phyloP scores from a whole-genome alignment of 495 filamentous ascomycete species.

The Trichoderma gamsii region DNA sequence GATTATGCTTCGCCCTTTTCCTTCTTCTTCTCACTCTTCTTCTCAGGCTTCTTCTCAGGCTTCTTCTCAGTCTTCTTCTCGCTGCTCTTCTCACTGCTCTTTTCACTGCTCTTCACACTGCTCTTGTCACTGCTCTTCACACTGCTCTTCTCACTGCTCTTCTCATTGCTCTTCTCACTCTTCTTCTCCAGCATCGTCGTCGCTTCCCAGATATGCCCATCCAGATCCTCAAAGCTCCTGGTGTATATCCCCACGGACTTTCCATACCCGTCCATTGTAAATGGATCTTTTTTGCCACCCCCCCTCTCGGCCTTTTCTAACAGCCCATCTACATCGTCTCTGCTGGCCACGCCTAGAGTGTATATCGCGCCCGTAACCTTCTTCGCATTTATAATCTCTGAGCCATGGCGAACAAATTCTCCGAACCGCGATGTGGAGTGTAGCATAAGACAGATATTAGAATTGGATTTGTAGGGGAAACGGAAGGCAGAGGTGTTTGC shows the following conservation, averaged over 20 bases:
- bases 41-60: too few relatives aligned
- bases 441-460: constrained; percentile 21
- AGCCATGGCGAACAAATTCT: constrained; percentile 20
- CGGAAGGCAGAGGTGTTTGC: constrained; percentile 18
- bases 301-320: constrained; percentile 19
- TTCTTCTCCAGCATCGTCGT: constrained; percentile 17
- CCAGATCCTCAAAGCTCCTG: constrained; percentile 23
- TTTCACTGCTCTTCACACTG: too few relatives aligned
- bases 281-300: constrained; percentile 23
- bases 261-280: constrained; percentile 19
- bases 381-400: constrained; percentile 18
- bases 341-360: constrained; percentile 14
- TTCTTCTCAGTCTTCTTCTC: not conserved
- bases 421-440: constrained; percentile 21
- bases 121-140: too few relatives aligned
- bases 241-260: constrained; percentile 22
- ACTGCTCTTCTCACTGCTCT: not conserved
- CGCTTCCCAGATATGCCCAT: constrained; percentile 26
- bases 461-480: constrained; percentile 19
- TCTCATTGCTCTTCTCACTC: too few relatives aligned
- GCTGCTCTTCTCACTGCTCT: too few relatives aligned
- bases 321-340: constrained; percentile 19
- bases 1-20: not conserved
- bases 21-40: not conserved
- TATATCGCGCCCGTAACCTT: constrained; percentile 21